Percentiles rank a stretch among this genome's conserved stretches.
Evolutionary conservation across 768 basidiomycete species (phyloP).

Genomic region (Flagelloscypha sp.): DNA sequence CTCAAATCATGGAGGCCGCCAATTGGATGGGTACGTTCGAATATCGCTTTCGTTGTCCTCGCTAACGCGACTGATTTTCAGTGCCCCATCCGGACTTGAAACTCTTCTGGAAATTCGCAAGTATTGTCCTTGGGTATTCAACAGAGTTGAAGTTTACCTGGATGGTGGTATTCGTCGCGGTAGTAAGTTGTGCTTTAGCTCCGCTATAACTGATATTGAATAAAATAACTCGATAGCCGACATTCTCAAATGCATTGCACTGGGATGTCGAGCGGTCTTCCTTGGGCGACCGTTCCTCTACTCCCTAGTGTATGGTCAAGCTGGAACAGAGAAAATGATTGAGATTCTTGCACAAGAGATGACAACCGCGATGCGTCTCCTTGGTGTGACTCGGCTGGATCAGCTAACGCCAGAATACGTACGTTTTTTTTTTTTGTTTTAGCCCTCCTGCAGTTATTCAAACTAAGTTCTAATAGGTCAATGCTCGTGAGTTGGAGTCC

Average conservation of each 20-base stretch:
- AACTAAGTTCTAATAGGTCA: too few relatives aligned
- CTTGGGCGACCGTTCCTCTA: constrained; percentile 24
- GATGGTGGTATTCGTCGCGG: constrained; percentile 30
- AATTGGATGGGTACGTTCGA: constrained; percentile 25
- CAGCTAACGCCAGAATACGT: constrained; percentile 1
- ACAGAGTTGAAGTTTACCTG: constrained; percentile 26
- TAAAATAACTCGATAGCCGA: too few relatives aligned
- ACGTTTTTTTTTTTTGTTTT: too few relatives aligned
- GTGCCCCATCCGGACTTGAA: constrained; percentile 20
- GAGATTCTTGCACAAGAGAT: constrained; percentile 2
- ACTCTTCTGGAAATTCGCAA: constrained; percentile 24
- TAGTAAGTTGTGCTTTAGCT: constrained; percentile 31
- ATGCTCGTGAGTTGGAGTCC: too few relatives aligned
- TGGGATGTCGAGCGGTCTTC: constrained; percentile 27
- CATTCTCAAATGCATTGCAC: too few relatives aligned
- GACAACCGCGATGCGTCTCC: constrained; percentile 3
- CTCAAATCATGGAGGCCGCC: constrained; percentile 23
- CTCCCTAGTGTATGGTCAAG: constrained; percentile 19
- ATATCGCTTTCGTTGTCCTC: too few relatives aligned
- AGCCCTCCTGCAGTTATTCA: too few relatives aligned
- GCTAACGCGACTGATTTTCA: too few relatives aligned
- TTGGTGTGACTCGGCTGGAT: constrained; percentile 1
- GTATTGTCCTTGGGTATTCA: constrained; percentile 22
- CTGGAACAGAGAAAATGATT: constrained; percentile 12
- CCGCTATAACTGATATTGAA: too few relatives aligned